Base-by-base conservation (phyloP, 129 eudicot genomes). In the carrot (Daucus carota) region DNA sequence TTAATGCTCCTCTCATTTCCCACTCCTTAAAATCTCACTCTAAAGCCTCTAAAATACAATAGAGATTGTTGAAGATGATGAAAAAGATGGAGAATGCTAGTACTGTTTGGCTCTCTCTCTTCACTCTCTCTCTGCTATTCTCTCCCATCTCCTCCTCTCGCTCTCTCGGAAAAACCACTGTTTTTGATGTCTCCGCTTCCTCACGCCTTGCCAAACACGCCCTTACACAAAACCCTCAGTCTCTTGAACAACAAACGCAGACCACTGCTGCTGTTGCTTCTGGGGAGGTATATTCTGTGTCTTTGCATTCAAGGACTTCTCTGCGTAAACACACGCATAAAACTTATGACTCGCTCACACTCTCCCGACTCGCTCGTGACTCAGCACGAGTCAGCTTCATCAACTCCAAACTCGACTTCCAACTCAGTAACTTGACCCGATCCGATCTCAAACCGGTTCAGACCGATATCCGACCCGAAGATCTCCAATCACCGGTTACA, bases 321-420 rank as follows among this genome's bases (percentile, higher is more conserved):
- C 42, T 83, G 5, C 34, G 15, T 8, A 74, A 34, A 73, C 32
- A 42, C 45, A 41, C 65, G 2, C 69, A 74, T 52, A 62, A 43
- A n/a, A 75, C 84, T 46, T 86, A 86, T 69, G 48, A 82, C 1
- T 68, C 75, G 8, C 82, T 86, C 41, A 86, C 87, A 4, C 76
- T 78, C 67, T 44, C 85, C 26, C 81, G 90, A 17, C 87, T 83
- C 50, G 81, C 77, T 43, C 83, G 87, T 22, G 90, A 83, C 78
- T 20, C 80, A 1, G 65, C 77, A 41, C 85, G 87, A 33, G 79
- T 83, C 38, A 12, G 47, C 29, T 74, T 85, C 1, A 22, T 83
- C 29, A 32, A 0, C 26, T 3, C 82, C 11, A 78, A 44, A 44
- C 75, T 62, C 54, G 38, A 77, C 15, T 62, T 75, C 54, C 57